These are phyloP conservation scores for Fennellomyces sp. DNA, from an alignment of 371 early-diverging fungal genomes.

Conservation along the genomic window DNA sequence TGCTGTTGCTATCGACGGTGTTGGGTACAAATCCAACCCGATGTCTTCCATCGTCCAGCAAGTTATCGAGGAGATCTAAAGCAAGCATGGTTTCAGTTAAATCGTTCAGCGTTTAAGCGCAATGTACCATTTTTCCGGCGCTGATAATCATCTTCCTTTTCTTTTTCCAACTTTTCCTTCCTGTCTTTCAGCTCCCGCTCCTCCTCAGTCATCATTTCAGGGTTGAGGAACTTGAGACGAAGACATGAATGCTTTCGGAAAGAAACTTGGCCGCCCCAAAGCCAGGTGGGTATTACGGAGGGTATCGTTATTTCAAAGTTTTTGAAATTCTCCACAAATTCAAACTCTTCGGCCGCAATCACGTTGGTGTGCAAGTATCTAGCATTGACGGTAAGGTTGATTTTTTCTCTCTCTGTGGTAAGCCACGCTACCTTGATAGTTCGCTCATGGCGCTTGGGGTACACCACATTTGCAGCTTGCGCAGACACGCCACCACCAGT, in stretches of 20 bases:
- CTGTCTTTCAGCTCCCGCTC: conserved; percentile 43
- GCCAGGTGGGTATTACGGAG: conserved; percentile 72
- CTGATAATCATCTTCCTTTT: conserved; percentile 45
- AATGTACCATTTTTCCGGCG: conserved; percentile 46
- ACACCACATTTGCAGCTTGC: conserved; percentile 92
- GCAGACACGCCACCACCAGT: conserved; percentile 80
- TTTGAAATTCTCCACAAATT: conserved; percentile 85
- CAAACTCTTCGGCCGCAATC: conserved; percentile 83
- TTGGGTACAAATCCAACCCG: conserved; percentile 1
- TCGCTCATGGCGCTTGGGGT: conserved; percentile 74
- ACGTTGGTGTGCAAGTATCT: conserved; percentile 79
- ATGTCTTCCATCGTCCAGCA: conserved; percentile 29
- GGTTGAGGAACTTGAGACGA: conserved; percentile 58
- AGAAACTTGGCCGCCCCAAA: conserved; percentile 73
- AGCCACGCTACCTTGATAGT: conserved; percentile 70
- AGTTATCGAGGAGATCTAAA: conserved; percentile 48
- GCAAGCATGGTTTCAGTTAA: no score
- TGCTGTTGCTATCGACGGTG: not conserved
- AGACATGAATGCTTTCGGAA: conserved; percentile 64
- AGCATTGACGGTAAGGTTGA: conserved; percentile 14
- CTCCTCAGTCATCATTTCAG: conserved; percentile 55
- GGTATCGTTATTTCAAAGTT: conserved; percentile 76
- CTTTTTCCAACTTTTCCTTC: conserved; percentile 43
- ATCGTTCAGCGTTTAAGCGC: no score
- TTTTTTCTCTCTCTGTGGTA: conserved; percentile 8